Conservation (phyloP, 148 eudicot species). For the Linanthus parryae region DNA sequence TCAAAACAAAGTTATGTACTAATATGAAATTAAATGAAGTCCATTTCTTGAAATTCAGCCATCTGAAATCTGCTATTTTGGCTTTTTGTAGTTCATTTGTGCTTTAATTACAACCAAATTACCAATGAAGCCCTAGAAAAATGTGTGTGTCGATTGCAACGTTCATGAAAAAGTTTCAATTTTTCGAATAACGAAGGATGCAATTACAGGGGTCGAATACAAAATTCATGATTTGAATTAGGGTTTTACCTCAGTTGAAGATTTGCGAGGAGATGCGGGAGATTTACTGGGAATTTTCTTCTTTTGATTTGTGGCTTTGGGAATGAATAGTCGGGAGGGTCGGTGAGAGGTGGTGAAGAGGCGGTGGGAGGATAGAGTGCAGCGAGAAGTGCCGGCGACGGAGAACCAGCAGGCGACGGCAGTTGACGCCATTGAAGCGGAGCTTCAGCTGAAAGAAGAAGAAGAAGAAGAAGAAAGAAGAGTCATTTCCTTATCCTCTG, state of each 20-base stretch:
- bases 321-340: conserved; percentile 5
- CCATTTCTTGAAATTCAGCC: no score
- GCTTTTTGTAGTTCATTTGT: no score
- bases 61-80: no score
- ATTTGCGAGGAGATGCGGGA: conserved; percentile 8
- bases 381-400: conserved; percentile 18
- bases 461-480: no score
- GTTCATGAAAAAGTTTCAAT: neutral
- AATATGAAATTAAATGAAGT: no score
- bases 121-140: neutral
- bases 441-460: neutral
- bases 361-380: conserved; percentile 21
- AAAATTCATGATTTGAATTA: neutral
- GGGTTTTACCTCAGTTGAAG: conserved; percentile 13
- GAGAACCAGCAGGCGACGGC: conserved; percentile 31
- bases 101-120: neutral
- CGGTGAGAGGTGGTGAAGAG: conserved; percentile 13
- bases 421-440: conserved; percentile 27
- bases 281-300: conserved; percentile 8
- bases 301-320: conserved; percentile 12
- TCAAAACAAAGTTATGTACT: no score
- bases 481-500: no score
- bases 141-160: neutral
- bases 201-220: neutral
- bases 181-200: neutral